Base-by-base conservation (phyloP, 768 basidiomycete species). In the Boletus reticuloceps region DNA sequence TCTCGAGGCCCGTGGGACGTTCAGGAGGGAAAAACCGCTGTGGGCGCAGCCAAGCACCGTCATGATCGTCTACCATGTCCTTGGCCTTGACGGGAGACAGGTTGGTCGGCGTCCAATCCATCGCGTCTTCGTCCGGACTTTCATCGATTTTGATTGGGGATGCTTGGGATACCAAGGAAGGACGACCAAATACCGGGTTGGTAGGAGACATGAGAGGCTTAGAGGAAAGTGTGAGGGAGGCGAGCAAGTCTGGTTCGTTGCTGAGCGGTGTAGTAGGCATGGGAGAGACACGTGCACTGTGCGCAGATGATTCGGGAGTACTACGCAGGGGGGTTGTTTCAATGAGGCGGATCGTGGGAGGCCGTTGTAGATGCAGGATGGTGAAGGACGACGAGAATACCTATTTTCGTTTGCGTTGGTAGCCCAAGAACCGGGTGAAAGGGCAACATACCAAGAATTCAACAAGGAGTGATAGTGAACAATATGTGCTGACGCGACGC, bases 21-120 rank as follows among this genome's bases (percentile, higher is more conserved):
- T 90, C 88, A 0, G 88, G 89, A 16, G 87, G 80, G 60, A 90
- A 91, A 65, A 90, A 91, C 14, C 79, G 78, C 60, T 89, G 89
- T 5, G 85, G 88, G 6, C 83, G 81, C 47, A 91, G 62, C 82
- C 80, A 85, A 25, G 73, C 68, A 9, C 74, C 75, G 50, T 80
- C 77, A 19, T 78, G 58, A 31, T 71, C 64, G 38, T 64, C 58
- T 41, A 58, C 50, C 2, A 49, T 9, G 54, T 57, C 61, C 73
- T 63, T 55, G 53, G 50, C 56, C 47, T 60, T 70, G 52, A 53
- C 40, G 6, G 61, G 61, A 29, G 63, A 64, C 25, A 61, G 55
- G 55, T 75, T 74, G 1, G 83, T 84, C 1, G 89, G 88, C 13
- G 77, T 79, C 89, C 86, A 89, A 64, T 92, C 83, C 82, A 84